Evolutionary conservation across 257 asterid genomes (phyloP), one percentile per base, ranked within the genome.

Genomic region (Rubia yunnanensis): DNA sequence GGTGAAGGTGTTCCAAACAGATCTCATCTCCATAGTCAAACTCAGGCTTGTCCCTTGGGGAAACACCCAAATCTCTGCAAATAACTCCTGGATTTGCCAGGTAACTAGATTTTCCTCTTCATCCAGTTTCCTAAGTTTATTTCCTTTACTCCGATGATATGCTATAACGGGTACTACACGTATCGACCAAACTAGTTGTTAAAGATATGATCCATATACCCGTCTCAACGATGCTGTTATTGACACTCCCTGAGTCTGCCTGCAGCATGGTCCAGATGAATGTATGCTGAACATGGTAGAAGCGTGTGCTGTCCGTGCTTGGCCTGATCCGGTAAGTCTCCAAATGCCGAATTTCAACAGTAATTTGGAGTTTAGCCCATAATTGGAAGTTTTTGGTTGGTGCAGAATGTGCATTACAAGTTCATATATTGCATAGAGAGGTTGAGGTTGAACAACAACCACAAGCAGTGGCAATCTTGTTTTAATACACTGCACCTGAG

Each of bases 1-100:
- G 39, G 77, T 73, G 46, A 87, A 82, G 80, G 63, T 89, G 60
- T 82, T 92, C 26, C 64, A 81, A 76, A 85, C 95, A 52, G 95
- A 87, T 85, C 89, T 92, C 69, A 59, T 73, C 74, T 72, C 79
- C 77, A 58, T 85, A 38, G 94, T 92, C 67, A 73, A 85, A 75
- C 91, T 92, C 81, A 79, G 91, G 75, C 82, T 92, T 8, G 70
- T 92, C 63, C 98, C 98, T 50, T 92, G 98, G 98, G 98, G 98
- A 52, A 92, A 92, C 82, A 82, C 98, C 57, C 81, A 73, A 41
- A 76, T 89, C 66, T 68, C 81, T 32, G 54, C 85, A 63, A 85
- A 89, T 71, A 73, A 70, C 41, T 80, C 85, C 44, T 92, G 92
- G 95, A 63, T 79, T 75, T 92, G 96, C 71, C 96, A 92, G 98